phyloP scores from a whole-genome alignment of 1,284 basidiomycete genomes.

The Sporisorium graminicola region DNA sequence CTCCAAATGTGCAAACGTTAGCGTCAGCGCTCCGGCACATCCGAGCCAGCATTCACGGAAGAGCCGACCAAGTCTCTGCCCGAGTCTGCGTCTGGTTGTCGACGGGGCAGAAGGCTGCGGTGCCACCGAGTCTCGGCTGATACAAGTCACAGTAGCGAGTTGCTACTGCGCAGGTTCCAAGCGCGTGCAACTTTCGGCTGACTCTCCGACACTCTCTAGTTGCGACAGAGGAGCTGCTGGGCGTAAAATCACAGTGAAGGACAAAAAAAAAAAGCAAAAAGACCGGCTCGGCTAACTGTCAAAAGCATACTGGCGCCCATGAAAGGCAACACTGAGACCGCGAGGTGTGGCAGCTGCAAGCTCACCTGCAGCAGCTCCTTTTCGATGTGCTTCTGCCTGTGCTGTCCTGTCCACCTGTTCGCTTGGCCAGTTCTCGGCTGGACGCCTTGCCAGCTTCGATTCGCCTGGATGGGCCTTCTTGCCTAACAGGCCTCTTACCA shows the following conservation, averaged over 20 bases:
- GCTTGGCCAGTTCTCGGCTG: not conserved
- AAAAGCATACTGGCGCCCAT: not conserved
- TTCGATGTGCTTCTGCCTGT: not conserved
- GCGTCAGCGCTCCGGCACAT: not conserved
- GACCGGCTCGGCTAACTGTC: not conserved
- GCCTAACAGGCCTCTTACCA: not conserved
- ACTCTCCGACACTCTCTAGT: too few relatives aligned
- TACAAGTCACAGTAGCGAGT: not conserved
- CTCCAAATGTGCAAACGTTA: not conserved
- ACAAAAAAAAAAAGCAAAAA: not conserved
- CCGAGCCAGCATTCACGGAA: not conserved
- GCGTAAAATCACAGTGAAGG: not conserved
- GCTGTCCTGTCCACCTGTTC: constrained; percentile 4
- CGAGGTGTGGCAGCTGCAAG: not conserved
- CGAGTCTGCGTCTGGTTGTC: too few relatives aligned
- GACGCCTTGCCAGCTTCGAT: not conserved
- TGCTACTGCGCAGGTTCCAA: not conserved
- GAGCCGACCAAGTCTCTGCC: not conserved
- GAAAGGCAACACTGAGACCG: constrained; percentile 7
- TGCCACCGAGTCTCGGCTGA: not conserved
- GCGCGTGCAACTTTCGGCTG: not conserved
- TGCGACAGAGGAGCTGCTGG: too few relatives aligned
- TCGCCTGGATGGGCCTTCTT: not conserved
- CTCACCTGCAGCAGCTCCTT: not conserved
- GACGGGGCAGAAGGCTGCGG: too few relatives aligned